Evolutionary conservation across 495 filamentous ascomycete genomes (phyloP).

Genomic region (Lepraria neglecta): DNA sequence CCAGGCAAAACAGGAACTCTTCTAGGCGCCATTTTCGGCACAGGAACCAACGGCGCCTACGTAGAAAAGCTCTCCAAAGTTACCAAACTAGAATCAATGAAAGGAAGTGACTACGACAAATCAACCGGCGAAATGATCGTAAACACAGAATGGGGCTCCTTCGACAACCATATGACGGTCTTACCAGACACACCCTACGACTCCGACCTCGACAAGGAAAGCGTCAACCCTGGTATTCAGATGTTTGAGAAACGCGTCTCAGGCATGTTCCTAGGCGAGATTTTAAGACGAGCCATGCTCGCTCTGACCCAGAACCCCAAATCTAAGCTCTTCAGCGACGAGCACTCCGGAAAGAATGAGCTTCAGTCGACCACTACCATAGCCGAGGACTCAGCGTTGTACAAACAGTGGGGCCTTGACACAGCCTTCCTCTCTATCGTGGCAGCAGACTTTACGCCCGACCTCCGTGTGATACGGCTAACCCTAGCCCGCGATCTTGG

Average conservation of each 20-base stretch:
- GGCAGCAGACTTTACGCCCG: conserved; percentile 62
- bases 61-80: conserved; percentile 45
- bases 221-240: conserved; percentile 89
- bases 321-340: conserved; percentile 62
- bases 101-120: conserved; percentile 59
- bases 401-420: conserved; percentile 81
- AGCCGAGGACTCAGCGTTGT: conserved; percentile 56
- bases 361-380: conserved; percentile 61
- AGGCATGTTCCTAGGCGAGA: conserved; percentile 97
- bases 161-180: conserved; percentile 85
- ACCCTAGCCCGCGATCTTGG: conserved; percentile 69
- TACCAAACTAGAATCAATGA: conserved; percentile 42
- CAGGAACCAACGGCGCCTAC: conserved; percentile 40
- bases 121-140: conserved; percentile 91
- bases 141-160: conserved; percentile 98
- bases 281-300: conserved; percentile 70
- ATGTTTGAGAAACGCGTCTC: conserved; percentile 99
- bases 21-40: conserved; percentile 72
- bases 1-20: conserved; percentile 82
- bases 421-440: conserved; percentile 78
- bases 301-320: conserved; percentile 55
- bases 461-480: conserved; percentile 59
- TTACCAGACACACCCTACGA: conserved; percentile 86
- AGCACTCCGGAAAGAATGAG: conserved; percentile 57
- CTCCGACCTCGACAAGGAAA: conserved; percentile 64